Conservation (phyloP, 371 early-diverging fungal species). For the Zopfochytrium polystomum region DNA sequence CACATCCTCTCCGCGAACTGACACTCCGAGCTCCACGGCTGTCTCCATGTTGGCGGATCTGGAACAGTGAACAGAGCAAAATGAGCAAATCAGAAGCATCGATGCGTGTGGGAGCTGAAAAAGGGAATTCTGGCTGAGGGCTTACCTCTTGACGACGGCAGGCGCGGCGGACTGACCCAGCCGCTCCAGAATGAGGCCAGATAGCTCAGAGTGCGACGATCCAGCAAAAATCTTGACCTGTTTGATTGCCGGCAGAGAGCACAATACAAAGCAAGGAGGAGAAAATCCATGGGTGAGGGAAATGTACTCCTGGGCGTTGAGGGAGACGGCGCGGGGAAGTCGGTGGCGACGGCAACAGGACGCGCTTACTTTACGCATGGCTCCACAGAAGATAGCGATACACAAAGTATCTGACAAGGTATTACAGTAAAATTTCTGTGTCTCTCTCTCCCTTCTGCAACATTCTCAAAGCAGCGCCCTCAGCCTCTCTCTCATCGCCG, state of each 20-base stretch:
- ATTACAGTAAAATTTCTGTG: no score
- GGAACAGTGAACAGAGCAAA: neutral
- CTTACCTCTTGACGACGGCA: slow-evolving; percentile 58
- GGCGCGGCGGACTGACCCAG: slow-evolving; percentile 77
- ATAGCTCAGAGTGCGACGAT: slow-evolving; percentile 90
- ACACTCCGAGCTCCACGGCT: slow-evolving; percentile 66
- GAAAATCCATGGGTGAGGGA: no score
- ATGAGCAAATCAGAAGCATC: neutral
- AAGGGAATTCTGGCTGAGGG: neutral
- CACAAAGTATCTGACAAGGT: no score
- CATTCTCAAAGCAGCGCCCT: no score
- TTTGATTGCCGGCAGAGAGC: neutral
- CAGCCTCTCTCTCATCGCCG: no score
- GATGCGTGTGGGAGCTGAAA: neutral
- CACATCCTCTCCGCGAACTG: slow-evolving; percentile 94
- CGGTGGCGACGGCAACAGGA: no score
- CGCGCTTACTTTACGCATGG: no score
- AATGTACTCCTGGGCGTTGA: no score
- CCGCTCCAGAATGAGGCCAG: slow-evolving; percentile 71
- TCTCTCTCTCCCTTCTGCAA: no score
- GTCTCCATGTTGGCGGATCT: slow-evolving; percentile 45
- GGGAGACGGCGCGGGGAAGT: no score
- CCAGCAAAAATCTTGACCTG: slow-evolving; percentile 89
- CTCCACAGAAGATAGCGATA: no score
- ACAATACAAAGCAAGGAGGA: neutral